Base-by-base conservation (phyloP, 371 early-diverging fungal species). In the Sporodiniella umbellata region DNA sequence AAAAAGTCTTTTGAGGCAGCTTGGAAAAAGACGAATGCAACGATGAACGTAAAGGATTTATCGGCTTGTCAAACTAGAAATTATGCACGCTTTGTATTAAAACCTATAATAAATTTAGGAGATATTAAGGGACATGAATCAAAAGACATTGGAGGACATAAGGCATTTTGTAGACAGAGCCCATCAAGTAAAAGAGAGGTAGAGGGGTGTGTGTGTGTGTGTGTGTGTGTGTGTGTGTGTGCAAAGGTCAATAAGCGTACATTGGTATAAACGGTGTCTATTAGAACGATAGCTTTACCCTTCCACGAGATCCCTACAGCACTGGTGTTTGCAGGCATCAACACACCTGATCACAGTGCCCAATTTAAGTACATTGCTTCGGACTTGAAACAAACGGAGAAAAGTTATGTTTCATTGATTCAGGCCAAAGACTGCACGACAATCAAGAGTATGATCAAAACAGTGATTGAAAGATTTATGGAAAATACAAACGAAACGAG, bases 261-360 rank as follows among this genome's bases (percentile, higher is more conserved):
- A n/a, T n/a, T n/a, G n/a, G n/a, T n/a, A n/a, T n/a, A 19, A 21
- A 40, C 40, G 8, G 15, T 21, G 3, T 19, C n/a, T n/a, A n/a
- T n/a, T 33, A 62, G 67, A 10, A 39, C 62, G 33, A 67, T 62
- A 15, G 33, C 47, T 1, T 44, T 75, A 40, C 83, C 80, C 2
- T 69, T 62, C 24, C 79, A 74, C 48, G 88, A 84, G 54, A 62
- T 88, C 14, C 88, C 88, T 2, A 82, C 88, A 17, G 88, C 72
- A 0, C 67, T 85, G 11, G 75, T 88, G 2, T 85, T 86, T 70
- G 80, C 87, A 12, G 87, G 83, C 42, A 70, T 75, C 54, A 75
- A 75, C 35, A 70, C 70, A 12, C 68, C 76, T 2, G 76, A 75
- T 56, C 76, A 75, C 33, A 60, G 52, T 28, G 51, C 64, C 1